A percentile compares a stretch with the other conserved stretches of the same genome.
These are phyloP conservation scores for Piper longum DNA, from an alignment of 164 flowering plant species.

Conservation along the genomic window DNA sequence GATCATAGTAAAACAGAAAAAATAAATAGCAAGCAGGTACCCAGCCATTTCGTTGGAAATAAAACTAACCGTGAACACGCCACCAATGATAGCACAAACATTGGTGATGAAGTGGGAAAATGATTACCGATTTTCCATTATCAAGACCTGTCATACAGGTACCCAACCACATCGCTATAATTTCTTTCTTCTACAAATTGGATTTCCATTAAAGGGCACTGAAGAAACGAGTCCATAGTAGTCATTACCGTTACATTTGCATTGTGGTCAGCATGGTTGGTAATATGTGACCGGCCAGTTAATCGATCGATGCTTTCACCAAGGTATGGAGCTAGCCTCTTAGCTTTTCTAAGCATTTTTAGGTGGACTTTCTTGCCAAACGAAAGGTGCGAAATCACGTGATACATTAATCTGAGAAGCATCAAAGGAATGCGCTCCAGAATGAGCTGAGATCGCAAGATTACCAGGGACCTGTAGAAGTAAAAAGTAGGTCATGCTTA, in stretches of 20 bases:
- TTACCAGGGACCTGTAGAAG: slow-evolving; percentile 87
- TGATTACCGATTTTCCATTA: slow-evolving; percentile 62
- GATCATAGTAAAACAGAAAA: no score
- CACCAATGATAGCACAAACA: slow-evolving; percentile 91
- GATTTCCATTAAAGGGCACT: no score
- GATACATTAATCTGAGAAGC: slow-evolving; percentile 89
- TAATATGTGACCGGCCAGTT: slow-evolving; percentile 51
- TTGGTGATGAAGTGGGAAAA: slow-evolving; percentile 95
- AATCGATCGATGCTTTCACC: slow-evolving; percentile 65
- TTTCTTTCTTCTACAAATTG: no score
- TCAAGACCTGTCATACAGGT: slow-evolving; percentile 35
- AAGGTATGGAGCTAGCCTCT: slow-evolving; percentile 58
- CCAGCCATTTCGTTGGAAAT: no score
- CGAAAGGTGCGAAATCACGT: slow-evolving; percentile 63
- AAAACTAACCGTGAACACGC: slow-evolving; percentile 75
- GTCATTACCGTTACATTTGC: slow-evolving; percentile 84
- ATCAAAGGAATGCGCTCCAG: slow-evolving; percentile 88
- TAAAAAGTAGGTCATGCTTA: neutral
- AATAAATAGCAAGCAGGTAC: no score
- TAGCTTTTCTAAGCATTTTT: slow-evolving; percentile 44
- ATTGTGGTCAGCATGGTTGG: slow-evolving; percentile 34
- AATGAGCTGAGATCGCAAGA: slow-evolving; percentile 80
- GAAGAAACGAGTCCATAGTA: no score
- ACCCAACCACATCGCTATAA: neutral
- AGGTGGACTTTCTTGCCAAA: slow-evolving; percentile 62